phyloP scores from a whole-genome alignment of 495 filamentous ascomycete genomes.

The Penicillium daleae region DNA sequence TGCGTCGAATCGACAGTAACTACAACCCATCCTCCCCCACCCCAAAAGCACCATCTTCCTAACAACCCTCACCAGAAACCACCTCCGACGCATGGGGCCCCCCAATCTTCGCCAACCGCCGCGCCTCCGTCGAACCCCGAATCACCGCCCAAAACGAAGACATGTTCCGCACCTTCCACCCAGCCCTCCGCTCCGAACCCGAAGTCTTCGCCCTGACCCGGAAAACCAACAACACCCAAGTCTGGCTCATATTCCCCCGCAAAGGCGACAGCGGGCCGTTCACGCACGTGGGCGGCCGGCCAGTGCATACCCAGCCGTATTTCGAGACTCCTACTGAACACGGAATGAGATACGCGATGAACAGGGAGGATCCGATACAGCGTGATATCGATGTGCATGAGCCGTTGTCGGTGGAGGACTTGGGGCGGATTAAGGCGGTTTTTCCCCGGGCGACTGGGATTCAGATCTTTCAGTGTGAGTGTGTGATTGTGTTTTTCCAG shows the following conservation, averaged over 20 bases:
- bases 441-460: not conserved
- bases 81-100: slow-evolving; percentile 6
- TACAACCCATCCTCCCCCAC: not conserved
- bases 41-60: not conserved
- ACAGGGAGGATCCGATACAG: not conserved
- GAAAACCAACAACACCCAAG: not conserved
- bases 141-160: slow-evolving; percentile 1
- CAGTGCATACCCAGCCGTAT: not conserved
- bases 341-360: not conserved
- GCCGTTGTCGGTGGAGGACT: not conserved
- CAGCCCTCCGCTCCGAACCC: slow-evolving; percentile 1
- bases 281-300: not conserved
- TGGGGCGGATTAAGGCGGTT: not conserved
- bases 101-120: slow-evolving; percentile 1
- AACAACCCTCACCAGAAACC: slow-evolving; percentile 1
- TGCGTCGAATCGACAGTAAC: slow-evolving; percentile 5
- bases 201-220: slow-evolving; percentile 5
- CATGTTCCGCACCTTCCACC: slow-evolving; percentile 9
- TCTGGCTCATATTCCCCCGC: not conserved
- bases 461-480: slow-evolving; percentile 7
- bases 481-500: slow-evolving; percentile 3
- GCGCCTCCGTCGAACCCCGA: not conserved
- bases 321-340: slow-evolving; percentile 7
- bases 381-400: not conserved
- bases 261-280: not conserved